phyloP scores from a whole-genome alignment of 306 rosid species.

The Begonia peltatifolia region DNA sequence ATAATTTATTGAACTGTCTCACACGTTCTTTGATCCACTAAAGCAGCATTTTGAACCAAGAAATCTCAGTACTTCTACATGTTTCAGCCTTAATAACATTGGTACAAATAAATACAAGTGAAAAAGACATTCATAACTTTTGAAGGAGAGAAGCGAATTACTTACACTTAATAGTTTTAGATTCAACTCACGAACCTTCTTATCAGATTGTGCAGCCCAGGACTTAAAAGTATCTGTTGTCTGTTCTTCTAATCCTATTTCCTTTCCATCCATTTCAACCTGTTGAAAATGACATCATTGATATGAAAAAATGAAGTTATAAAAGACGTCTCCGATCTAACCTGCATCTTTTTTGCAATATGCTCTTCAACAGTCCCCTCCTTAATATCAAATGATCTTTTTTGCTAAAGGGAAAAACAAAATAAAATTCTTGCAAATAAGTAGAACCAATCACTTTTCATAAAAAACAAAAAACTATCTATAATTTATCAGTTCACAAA shows the following conservation, averaged over 20 bases:
- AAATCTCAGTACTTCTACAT: too few species aligned
- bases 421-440: not conserved
- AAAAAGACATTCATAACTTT: not conserved
- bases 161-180: slow-evolving; percentile 12
- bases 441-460: not conserved
- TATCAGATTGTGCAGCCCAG: slow-evolving; percentile 10
- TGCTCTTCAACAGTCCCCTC: not conserved
- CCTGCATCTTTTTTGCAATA: slow-evolving; percentile 14
- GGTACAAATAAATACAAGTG: not conserved
- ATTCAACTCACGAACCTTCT: slow-evolving; percentile 10
- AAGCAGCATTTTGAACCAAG: too few species aligned
- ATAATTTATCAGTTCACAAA: not conserved
- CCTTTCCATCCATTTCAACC: slow-evolving; percentile 14
- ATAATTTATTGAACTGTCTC: too few species aligned
- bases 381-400: slow-evolving; percentile 5
- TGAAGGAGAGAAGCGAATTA: not conserved
- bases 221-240: slow-evolving; percentile 14
- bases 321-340: not conserved
- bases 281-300: slow-evolving; percentile 2
- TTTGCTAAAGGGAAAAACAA: slow-evolving; percentile 1
- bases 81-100: not conserved
- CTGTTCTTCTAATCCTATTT: slow-evolving; percentile 9
- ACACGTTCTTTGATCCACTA: too few species aligned
- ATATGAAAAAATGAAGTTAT: not conserved
- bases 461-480: not conserved